Percentiles rank a stretch among this genome's conserved stretches.
phyloP scores from a whole-genome alignment of 345 rosid species.

The Lepidium didymum region DNA sequence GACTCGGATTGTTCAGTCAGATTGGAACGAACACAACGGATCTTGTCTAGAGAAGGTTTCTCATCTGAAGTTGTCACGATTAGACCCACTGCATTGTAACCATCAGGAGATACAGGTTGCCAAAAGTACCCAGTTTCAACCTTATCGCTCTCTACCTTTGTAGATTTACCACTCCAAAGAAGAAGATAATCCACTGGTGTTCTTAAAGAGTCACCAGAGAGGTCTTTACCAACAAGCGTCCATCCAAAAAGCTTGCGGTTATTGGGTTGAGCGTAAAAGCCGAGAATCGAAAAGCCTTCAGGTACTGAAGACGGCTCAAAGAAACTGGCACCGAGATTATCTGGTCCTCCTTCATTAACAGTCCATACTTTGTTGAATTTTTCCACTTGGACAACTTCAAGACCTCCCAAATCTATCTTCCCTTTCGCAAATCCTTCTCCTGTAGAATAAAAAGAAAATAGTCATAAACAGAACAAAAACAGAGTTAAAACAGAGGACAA shows the following conservation, averaged over 20 bases:
- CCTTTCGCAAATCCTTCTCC: constrained; percentile 63
- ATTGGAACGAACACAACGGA: constrained; percentile 61
- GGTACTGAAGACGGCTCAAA: constrained; percentile 49
- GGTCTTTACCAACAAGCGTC: constrained; percentile 57
- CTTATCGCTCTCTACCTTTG: constrained; percentile 40
- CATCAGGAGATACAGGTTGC: constrained; percentile 64
- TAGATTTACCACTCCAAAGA: constrained; percentile 73
- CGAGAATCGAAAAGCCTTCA: constrained; percentile 52
- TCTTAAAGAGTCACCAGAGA: constrained; percentile 19
- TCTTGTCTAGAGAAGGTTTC: constrained; percentile 61
- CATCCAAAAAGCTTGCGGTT: constrained; percentile 43
- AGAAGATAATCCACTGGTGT: constrained; percentile 69
- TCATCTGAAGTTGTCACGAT: constrained; percentile 42
- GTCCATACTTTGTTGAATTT: constrained; percentile 55
- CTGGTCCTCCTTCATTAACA: constrained; percentile 49
- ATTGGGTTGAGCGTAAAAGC: constrained; percentile 65
- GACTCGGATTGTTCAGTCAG: constrained; percentile 48
- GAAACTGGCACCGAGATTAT: constrained; percentile 59
- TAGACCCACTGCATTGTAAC: constrained; percentile 55
- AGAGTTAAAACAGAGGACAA: constrained; percentile 1
- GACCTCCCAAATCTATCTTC: constrained; percentile 53
- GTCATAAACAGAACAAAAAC: neutral
- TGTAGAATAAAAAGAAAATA: neutral
- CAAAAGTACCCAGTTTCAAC: constrained; percentile 45
- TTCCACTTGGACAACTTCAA: constrained; percentile 45